phyloP scores from a whole-genome alignment of 1,284 basidiomycete species.

The Ceratorhiza oryzae-sativae region DNA sequence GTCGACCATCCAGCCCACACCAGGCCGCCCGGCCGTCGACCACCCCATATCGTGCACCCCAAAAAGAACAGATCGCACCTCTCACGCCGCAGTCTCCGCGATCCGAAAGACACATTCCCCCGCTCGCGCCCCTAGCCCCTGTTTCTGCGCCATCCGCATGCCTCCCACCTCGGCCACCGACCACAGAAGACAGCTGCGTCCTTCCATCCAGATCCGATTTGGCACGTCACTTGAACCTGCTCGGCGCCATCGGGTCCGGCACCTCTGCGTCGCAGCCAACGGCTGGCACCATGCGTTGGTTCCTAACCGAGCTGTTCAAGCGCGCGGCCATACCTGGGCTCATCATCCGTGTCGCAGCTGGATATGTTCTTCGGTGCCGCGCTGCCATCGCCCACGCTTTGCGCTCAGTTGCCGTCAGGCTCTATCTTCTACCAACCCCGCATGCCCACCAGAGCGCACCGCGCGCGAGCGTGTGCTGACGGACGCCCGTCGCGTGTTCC shows the following conservation, averaged over 20 bases:
- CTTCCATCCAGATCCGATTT: slow-evolving; percentile 21
- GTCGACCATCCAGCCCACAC: neutral
- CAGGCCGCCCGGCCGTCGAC: neutral
- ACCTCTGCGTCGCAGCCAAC: neutral
- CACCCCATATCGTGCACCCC: neutral
- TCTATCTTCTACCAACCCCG: neutral
- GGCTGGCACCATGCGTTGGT: slow-evolving; percentile 32
- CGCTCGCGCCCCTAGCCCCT: neutral
- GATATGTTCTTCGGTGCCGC: slow-evolving; percentile 32
- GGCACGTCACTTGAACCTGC: slow-evolving; percentile 24
- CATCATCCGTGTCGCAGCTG: slow-evolving; percentile 36
- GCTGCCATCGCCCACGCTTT: slow-evolving; percentile 15
- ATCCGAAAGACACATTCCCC: neutral
- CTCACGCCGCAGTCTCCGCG: slow-evolving; percentile 33
- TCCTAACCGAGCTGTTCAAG: slow-evolving; percentile 36
- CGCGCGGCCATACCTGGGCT: slow-evolving; percentile 31
- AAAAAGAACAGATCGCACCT: slow-evolving; percentile 24
- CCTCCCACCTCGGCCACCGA: slow-evolving; percentile 4
- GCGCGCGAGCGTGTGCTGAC: slow-evolving; percentile 29
- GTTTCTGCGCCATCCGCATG: neutral
- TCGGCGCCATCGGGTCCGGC: slow-evolving; percentile 20
- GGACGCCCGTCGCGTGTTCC: slow-evolving; percentile 33
- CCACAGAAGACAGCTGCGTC: neutral
- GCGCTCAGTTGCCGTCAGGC: slow-evolving; percentile 20
- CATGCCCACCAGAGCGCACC: neutral